phyloP scores from a whole-genome alignment of 2,329 filamentous ascomycete species.

The Fusarium devonianum region DNA sequence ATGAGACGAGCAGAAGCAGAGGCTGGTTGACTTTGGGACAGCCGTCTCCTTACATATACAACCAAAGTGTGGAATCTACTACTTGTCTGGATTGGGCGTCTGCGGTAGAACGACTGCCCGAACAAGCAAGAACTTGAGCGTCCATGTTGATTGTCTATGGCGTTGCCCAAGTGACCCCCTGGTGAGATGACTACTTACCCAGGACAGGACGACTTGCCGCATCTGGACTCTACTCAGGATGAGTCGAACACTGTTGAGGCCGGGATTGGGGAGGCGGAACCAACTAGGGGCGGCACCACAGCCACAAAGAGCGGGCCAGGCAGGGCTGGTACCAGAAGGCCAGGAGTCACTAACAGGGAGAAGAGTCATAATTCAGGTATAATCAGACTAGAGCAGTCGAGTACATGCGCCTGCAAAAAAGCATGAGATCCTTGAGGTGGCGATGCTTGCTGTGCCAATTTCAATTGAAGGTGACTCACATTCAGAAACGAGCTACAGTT shows the following conservation, averaged over 20 bases:
- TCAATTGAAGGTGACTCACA: not conserved
- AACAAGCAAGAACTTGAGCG: no score
- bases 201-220: constrained; percentile 13
- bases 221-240: constrained; percentile 30
- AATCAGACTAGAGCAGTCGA: no score
- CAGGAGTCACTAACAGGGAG: not conserved
- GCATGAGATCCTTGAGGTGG: not conserved
- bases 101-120: no score
- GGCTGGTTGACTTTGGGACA: constrained; percentile 2
- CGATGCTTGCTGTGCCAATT: no score
- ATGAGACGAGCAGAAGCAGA: constrained; percentile 14
- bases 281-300: constrained; percentile 1
- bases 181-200: no score
- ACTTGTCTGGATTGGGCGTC: no score
- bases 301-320: not conserved
- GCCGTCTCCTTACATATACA: constrained; percentile 20
- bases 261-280: constrained; percentile 3
- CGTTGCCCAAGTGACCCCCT: no score
- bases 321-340: no score
- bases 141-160: not conserved
- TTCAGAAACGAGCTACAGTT: not conserved
- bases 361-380: constrained; percentile 4
- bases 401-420: not conserved
- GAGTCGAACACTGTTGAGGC: constrained; percentile 31
- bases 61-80: constrained; percentile 9